Evolutionary conservation across 495 filamentous ascomycete genomes (phyloP), one percentile per base, ranked within the genome.

Genomic region (Alectoria sarmentosa): DNA sequence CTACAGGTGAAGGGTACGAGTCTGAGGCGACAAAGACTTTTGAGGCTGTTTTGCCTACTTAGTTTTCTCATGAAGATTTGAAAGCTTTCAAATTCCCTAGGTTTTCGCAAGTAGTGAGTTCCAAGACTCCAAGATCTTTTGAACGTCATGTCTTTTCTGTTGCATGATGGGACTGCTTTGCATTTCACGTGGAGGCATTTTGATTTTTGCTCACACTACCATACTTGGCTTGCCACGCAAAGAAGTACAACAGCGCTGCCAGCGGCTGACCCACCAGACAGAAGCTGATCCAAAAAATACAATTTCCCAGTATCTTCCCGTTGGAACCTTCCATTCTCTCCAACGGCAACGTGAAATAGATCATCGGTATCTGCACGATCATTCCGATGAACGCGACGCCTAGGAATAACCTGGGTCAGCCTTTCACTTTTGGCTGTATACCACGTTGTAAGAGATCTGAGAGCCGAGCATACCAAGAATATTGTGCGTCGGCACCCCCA

Each of bases 161-260:
- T 8, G 49, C 49, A 32, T 17, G 49, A 8, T 54, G 49, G 14
- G 17, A n/a, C 13, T 15, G 32, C 26, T 8, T 32, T 48, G n/a
- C 44, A 48, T 28, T 9, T 54, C 49, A 54, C 13, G 9, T 17
- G 5, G 14, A 23, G 9, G 26, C 19, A 11, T 32, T 46, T 32
- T 44, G 39, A 21, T 32, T 46, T 13, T 75, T 76, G 65, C 81
- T 84, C 32, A 85, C 83, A 69, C 85, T 92, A 26, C 94, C 94
- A 73, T 96, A 96, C 76, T 98, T 98, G 26, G 91, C 92, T 74
- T 97, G 93, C 94, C 94, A 98, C 19, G 92, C 94, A 72, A 96
- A 97, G 74, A 96, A 98, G 73, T 98, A 98, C 66, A 94, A 72
- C 41, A 98, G 73, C 3, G 90, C 91, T 0, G 90, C 93, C 44